Conservation (phyloP, 2,329 filamentous ascomycete species). For the Cordyceps tenuipes region DNA sequence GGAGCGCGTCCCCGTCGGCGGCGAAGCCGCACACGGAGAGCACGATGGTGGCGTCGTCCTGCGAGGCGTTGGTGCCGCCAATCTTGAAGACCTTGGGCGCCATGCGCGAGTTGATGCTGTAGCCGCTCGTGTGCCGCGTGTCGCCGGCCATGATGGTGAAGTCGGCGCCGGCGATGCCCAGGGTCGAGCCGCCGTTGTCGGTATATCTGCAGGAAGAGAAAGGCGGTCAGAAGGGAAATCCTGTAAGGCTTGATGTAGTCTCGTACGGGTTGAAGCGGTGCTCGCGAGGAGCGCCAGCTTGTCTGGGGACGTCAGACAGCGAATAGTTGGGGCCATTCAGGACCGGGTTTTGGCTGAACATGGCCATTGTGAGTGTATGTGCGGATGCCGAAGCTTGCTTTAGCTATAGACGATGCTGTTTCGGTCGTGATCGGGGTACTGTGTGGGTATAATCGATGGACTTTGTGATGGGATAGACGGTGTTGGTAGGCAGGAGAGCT, state of each 20-base stretch:
- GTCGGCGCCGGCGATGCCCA: conserved; percentile 87
- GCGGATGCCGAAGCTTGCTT: background rate
- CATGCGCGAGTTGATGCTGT: conserved; percentile 98
- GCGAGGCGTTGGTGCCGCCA: conserved; percentile 78
- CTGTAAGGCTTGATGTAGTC: background rate
- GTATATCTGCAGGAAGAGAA: conserved; percentile 58
- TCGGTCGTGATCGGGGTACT: background rate
- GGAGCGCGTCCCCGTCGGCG: conserved; percentile 86
- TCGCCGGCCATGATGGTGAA: conserved; percentile 97
- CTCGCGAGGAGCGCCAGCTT: conserved; percentile 51
- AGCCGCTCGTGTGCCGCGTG: conserved; percentile 89
- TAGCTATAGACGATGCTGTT: background rate
- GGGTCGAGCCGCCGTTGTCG: conserved; percentile 93
- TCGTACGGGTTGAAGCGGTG: conserved; percentile 86
- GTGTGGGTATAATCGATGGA: conserved; percentile 9
- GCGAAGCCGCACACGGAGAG: conserved; percentile 94
- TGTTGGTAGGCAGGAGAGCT: conserved; percentile 8
- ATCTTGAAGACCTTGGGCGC: conserved; percentile 96
- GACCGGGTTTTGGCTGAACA: conserved; percentile 63
- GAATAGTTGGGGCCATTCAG: conserved; percentile 64
- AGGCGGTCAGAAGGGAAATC: background rate
- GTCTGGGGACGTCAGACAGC: conserved; percentile 52
- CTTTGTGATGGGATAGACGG: background rate
- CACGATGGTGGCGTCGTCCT: conserved; percentile 77
- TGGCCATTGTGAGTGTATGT: conserved; percentile 43